Conservation (phyloP, 805 yeast genomes). For the Nakazawaea holstii region DNA sequence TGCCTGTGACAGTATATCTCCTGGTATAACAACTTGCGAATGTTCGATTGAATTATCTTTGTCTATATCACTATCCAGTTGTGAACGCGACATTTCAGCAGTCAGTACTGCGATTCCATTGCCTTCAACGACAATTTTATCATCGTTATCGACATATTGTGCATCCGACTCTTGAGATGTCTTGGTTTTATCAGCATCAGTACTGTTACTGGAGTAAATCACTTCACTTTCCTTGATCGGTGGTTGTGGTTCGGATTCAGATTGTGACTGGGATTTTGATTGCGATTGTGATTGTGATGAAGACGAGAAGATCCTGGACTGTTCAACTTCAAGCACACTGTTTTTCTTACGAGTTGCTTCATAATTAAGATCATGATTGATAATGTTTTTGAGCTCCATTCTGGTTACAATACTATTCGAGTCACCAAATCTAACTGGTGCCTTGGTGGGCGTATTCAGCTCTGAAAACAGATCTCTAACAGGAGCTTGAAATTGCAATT, state of each 20-base stretch:
- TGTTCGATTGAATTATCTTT: neutral
- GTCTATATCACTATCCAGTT: neutral
- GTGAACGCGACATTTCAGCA: too few species aligned
- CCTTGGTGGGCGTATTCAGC: neutral
- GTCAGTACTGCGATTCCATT: too few species aligned
- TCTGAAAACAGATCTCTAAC: neutral
- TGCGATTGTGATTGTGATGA: slow-evolving; percentile 2
- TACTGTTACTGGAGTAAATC: slow-evolving; percentile 1
- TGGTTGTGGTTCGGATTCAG: neutral
- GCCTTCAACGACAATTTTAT: neutral
- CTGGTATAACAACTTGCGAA: neutral
- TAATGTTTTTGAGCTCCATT: neutral
- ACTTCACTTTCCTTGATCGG: neutral
- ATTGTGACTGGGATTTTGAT: neutral
- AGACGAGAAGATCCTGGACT: neutral
- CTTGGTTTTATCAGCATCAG: neutral
- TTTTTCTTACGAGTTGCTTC: neutral
- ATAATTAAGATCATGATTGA: neutral
- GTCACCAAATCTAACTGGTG: neutral
- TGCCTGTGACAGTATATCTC: neutral
- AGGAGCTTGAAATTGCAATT: neutral
- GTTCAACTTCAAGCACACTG: slow-evolving; percentile 4
- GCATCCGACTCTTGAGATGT: neutral
- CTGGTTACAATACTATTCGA: neutral
- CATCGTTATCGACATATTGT: neutral